Evolutionary conservation across 306 rosid genomes (phyloP), one percentile per base, ranked within the genome.

Genomic region (Vicia sativa): DNA sequence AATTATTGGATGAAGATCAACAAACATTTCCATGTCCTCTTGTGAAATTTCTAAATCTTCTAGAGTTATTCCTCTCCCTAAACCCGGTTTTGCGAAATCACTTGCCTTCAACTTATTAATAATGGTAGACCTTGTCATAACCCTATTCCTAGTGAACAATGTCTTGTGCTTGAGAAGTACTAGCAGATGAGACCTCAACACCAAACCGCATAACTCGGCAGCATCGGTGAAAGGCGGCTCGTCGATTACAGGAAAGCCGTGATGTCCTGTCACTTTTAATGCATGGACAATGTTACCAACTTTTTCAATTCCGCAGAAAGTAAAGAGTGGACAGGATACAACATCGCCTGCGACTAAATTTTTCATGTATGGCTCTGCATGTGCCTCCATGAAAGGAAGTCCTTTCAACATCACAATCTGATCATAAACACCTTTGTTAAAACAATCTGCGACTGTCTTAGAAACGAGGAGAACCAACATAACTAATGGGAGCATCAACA

Each of bases 391-490:
- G 31, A 61, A 89, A 48, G 93, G 96, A 1, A 89, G 67, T 50
- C 93, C 93, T 62, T 89, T 89, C 76, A 87, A 46, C 49, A 69
- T 41, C 79, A 89, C 66, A 50, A 89, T 89, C 79, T 89, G 96
- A 75, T 89, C 96, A 57, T 87, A 89, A 43, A 87, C 91, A 39
- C 96, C 93, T 53, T 81, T 75, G 80, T 89, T 89, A 64, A 89
- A 83, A 71, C 80, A 54, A 74, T 89, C 96, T 9, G 91, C 96
- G 53, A 89, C 87, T 3, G 89, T 68, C 55, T 89, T 89, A 0
- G 96, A 89, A 60, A 87, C 71, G 15, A 89, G 91, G 35, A 89
- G 91, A 76, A 89, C 96, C 37, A 89, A 44, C 93, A 87, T 89
- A 48, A 87, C 74, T 50, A 89, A 64, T 9, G 96, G 96, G 6